phyloP scores from a whole-genome alignment of 805 yeast species.

The Kazachstania viticola region DNA sequence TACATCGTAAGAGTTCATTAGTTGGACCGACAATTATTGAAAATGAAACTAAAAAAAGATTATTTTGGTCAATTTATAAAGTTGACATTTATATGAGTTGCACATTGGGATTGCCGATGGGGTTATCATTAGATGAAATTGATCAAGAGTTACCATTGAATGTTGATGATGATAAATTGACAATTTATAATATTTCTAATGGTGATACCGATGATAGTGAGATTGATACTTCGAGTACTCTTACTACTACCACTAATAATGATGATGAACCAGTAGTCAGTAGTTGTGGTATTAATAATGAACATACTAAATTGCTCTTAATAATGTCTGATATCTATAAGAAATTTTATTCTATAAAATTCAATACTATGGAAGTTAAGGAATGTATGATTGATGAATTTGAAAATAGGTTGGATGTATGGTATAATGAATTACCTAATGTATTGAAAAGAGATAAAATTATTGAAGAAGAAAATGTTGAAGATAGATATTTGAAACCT shows the following conservation, averaged over 20 bases:
- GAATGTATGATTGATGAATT: slow-evolving; percentile 39
- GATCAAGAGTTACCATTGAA: slow-evolving; percentile 83
- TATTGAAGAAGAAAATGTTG: slow-evolving; percentile 17
- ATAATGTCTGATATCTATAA: slow-evolving; percentile 33
- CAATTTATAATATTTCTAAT: slow-evolving; percentile 26
- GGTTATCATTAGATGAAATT: slow-evolving; percentile 64
- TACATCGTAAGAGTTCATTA: slow-evolving; percentile 59
- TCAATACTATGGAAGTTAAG: slow-evolving; percentile 1
- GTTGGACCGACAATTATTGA: slow-evolving; percentile 63
- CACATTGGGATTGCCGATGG: slow-evolving; percentile 73
- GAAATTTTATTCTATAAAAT: slow-evolving; percentile 3
- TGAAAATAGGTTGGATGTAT: slow-evolving; percentile 55
- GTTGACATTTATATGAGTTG: slow-evolving; percentile 86
- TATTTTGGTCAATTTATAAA: slow-evolving; percentile 83
- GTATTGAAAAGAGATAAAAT: slow-evolving; percentile 63
- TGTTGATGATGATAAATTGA: slow-evolving; percentile 77
- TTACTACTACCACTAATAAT: not conserved
- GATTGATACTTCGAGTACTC: too few species aligned
- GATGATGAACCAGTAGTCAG: slow-evolving; percentile 30
- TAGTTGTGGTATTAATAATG: slow-evolving; percentile 71
- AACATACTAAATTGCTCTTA: slow-evolving; percentile 65
- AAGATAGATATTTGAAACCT: slow-evolving; percentile 48
- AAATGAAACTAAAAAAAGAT: slow-evolving; percentile 68
- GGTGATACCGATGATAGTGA: too few species aligned
- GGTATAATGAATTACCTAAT: slow-evolving; percentile 61